Percentiles rank a stretch among this genome's conserved stretches.
phyloP scores from a whole-genome alignment of 2,329 filamentous ascomycete genomes.

The Chaetomiaceae sp. region DNA sequence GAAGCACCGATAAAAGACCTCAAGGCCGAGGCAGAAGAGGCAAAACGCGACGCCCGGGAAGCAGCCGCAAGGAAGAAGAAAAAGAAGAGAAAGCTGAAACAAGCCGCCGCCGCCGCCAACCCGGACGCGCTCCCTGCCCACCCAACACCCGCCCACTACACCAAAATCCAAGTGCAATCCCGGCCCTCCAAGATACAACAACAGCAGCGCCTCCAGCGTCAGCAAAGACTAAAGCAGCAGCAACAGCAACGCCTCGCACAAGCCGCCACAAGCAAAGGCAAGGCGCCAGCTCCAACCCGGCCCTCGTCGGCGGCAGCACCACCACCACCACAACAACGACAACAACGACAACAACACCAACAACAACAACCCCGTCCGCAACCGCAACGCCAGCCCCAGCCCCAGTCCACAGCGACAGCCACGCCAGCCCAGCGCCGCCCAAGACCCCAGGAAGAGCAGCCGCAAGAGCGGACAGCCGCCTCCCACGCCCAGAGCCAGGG shows the following conservation, averaged over 20 bases:
- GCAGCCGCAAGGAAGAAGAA: background rate
- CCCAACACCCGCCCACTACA: background rate
- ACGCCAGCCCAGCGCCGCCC: no score
- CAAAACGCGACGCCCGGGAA: background rate
- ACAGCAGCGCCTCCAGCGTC: background rate
- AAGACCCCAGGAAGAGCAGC: no score
- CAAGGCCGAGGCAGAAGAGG: background rate
- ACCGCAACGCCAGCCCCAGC: background rate
- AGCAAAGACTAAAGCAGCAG: background rate
- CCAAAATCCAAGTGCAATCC: background rate
- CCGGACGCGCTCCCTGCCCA: constrained; percentile 1
- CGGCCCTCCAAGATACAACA: background rate
- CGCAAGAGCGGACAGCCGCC: background rate
- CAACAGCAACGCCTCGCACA: background rate
- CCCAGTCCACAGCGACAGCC: no score
- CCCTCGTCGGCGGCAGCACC: background rate
- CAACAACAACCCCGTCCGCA: background rate
- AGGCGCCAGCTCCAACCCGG: background rate
- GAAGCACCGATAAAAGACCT: background rate
- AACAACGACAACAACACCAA: background rate
- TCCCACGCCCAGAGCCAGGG: background rate
- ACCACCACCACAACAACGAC: background rate
- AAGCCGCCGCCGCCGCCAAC: background rate
- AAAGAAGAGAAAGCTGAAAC: background rate
- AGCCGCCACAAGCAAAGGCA: no score